These are phyloP conservation scores for Pugionium dolabratum DNA, from an alignment of 345 rosid genomes.

Conservation along the genomic window DNA sequence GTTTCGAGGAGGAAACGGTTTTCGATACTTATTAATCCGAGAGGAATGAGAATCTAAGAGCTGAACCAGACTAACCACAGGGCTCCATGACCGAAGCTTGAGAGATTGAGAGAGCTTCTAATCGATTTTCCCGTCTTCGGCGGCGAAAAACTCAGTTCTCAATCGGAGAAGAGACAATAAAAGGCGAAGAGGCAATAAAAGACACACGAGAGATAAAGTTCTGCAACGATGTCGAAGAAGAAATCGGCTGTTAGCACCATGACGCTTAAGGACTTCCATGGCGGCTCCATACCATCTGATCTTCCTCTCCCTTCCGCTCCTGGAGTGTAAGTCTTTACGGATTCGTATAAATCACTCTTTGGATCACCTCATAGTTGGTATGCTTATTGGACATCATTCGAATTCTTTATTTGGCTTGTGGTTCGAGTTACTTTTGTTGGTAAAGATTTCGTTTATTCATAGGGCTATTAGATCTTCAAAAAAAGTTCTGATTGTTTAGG, in stretches of 20 bases:
- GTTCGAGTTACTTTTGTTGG: conserved; percentile 20
- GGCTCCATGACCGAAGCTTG: not conserved
- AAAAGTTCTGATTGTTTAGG: conserved; percentile 25
- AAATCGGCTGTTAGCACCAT: conserved; percentile 67
- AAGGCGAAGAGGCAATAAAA: not conserved
- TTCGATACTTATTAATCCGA: too few species aligned
- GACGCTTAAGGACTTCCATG: conserved; percentile 92
- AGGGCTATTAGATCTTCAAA: conserved; percentile 31
- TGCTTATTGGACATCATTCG: conserved; percentile 36
- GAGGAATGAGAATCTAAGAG: conserved; percentile 13
- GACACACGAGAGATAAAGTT: conserved; percentile 9
- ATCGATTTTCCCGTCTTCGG: conserved; percentile 18
- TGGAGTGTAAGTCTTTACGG: conserved; percentile 61
- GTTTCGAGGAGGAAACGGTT: conserved; percentile 27
- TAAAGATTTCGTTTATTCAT: not conserved
- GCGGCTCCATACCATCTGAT: conserved; percentile 88
- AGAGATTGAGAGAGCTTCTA: conserved; percentile 10
- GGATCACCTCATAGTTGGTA: conserved; percentile 16
- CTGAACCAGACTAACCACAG: conserved; percentile 18
- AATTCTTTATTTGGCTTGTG: conserved; percentile 13
- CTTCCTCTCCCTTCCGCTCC: conserved; percentile 92
- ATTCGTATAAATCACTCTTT: conserved; percentile 6
- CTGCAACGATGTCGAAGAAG: conserved; percentile 78
- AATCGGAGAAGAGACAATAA: conserved; percentile 31
- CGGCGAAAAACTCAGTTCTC: conserved; percentile 25